Base-by-base conservation (phyloP, 805 yeast genomes). In the Monosporozyma servazzii region DNA sequence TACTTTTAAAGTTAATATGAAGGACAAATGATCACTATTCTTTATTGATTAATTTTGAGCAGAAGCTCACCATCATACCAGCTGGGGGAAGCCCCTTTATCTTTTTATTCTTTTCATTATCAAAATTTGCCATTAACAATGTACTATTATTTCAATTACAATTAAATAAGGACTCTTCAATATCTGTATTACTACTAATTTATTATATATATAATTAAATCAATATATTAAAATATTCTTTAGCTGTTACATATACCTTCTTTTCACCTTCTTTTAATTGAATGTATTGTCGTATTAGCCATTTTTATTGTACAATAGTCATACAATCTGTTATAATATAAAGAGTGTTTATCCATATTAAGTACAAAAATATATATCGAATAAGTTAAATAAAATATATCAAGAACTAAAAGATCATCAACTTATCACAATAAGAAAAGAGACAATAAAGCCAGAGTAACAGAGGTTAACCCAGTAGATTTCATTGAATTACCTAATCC, bases 1-100 rank as follows among this genome's bases (percentile, higher is more conserved):
- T 31, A 57, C 60, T 7, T 61, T 62, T 49, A 61, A 56, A 48
- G 60, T 62, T 17, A 54, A 56, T 18, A 47, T 56, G 45, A 56
- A 57, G 42, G 55, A 54, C 21, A 44, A 36, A 39, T 39, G 25
- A 39, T 39, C 7, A 7, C n/a, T 13, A 4, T 15, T 5, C 15
- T 33, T 15, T 15, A 5, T 15, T 5, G 8, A 13, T 17, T 37
- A n/a, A n/a, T 39, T 20, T 18, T n/a, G 43, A 40, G 3, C 20
- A 30, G 36, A 45, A 37, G 17, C 15, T 15, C n/a, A 29, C 20
- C 10, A 20, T 11, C 27, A 25, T 25, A 25, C 27, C 27, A 25
- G 27, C 27, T 25, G 5, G 27, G 27, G 27, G 17, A 23, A 23
- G 5, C 25, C 33, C 25, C 6, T 27, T 45, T 45, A 10, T 9